Evolutionary conservation across 257 asterid species (phyloP), one percentile per base, ranked within the genome.

Genomic region (Scutellaria minor): DNA sequence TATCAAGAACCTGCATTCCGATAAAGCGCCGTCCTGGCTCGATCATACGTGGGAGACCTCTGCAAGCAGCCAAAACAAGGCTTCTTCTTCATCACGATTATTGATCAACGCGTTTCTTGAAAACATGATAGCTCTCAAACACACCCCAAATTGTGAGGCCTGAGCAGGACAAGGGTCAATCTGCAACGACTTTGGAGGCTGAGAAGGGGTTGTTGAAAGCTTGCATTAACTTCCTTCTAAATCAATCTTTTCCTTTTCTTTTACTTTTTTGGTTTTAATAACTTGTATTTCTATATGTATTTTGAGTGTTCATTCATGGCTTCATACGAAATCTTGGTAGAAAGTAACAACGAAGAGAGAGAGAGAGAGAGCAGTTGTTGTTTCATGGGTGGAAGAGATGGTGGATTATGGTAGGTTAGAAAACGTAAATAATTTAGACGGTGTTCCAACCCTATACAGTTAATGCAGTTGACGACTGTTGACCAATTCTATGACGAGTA

Each of bases 41-140:
- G 83, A n/a, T 85, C 80, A 48, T n/a, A 69, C 51, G 92, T 90
- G 18, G 92, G 92, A 42, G 96, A 86, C 72, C 88, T 85, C 84
- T 83, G 89, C 83, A 92, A 50, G 96, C 83, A 53, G 89, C 94
- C 88, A 86, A 50, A 18, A 78, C 79, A 51, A 83, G 88, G 53
- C 90, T 68, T 85, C 92, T 74, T 85, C 96, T n/a, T 86, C 93
- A 8, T 60, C 79, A 6, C 61, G 81, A 24, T 73, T 57, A 52
- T 22, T 56, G 10, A 76, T 80, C 46, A 70, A 66, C n/a, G 68
- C 24, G 24, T 63, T 66, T 67, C 82, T 72, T 10, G 92, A 20
- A 60, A 81, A 75, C 87, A 81, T 81, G 37, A 35, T 7, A 66
- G 75, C 3, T 62, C 70, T 15, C 84, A 58, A 37, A 52, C 50